These are phyloP conservation scores for Coemansia sp. DNA, from an alignment of 192 early-diverging fungal species.

Conservation along the genomic window DNA sequence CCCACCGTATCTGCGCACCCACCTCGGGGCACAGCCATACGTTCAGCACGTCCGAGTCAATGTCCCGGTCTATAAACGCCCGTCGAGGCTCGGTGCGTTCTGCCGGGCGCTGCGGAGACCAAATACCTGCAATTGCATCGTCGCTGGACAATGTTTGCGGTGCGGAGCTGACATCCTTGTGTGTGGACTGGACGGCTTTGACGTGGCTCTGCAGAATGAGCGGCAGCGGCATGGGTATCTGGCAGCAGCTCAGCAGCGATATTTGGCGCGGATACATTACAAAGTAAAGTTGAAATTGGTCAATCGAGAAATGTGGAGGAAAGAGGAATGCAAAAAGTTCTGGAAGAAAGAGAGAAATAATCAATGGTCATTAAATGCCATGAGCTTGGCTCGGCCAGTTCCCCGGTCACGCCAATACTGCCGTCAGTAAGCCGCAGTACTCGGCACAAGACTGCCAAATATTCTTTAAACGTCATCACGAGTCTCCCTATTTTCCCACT, in stretches of 20 bases:
- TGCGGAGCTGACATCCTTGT: background rate
- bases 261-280: conserved; percentile 16
- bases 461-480: too few species aligned
- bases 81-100: background rate
- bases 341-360: too few species aligned
- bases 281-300: background rate
- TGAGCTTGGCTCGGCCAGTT: too few species aligned
- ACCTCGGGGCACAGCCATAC: conserved; percentile 42
- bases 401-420: too few species aligned
- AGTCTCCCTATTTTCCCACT: too few species aligned
- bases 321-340: background rate
- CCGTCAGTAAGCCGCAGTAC: too few species aligned
- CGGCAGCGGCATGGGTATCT: conserved; percentile 18
- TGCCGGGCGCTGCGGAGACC: conserved; percentile 18
- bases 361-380: too few species aligned
- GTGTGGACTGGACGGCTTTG: background rate
- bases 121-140: conserved; percentile 18
- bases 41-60: conserved; percentile 7
- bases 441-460: too few species aligned
- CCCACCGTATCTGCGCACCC: conserved; percentile 6
- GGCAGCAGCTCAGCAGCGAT: conserved; percentile 31
- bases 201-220: conserved; percentile 1
- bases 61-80: background rate
- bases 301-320: background rate
- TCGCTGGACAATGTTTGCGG: background rate